phyloP scores from a whole-genome alignment of 306 rosid species.

The Vigna angularis region DNA sequence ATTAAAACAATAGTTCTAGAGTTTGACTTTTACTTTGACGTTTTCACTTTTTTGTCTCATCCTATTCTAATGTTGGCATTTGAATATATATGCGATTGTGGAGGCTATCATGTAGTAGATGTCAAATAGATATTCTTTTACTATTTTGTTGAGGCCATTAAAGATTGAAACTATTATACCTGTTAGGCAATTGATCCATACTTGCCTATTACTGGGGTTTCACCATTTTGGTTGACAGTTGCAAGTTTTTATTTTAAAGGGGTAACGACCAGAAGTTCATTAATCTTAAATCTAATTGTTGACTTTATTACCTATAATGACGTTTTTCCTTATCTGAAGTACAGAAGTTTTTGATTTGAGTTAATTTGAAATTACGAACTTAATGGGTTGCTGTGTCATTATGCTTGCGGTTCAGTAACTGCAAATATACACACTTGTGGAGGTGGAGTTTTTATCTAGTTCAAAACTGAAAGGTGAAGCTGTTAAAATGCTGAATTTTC shows the following conservation, averaged over 20 bases:
- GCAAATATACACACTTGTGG: background rate
- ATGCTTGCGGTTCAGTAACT: background rate
- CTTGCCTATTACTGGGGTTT: background rate
- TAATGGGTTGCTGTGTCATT: background rate
- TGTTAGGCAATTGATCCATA: background rate
- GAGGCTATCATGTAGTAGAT: constrained; percentile 1
- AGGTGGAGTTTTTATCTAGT: background rate
- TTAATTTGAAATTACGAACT: background rate
- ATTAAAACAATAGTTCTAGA: background rate
- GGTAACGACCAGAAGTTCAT: background rate
- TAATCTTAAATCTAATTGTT: background rate
- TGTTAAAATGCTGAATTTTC: background rate
- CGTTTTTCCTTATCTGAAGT: background rate
- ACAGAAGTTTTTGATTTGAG: background rate
- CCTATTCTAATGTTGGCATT: background rate
- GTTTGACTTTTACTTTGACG: background rate
- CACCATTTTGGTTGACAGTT: background rate
- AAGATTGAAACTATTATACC: background rate
- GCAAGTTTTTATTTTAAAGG: background rate
- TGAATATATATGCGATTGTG: background rate
- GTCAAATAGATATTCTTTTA: too few species aligned
- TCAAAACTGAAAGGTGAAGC: constrained; percentile 18
- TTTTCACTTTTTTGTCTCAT: background rate
- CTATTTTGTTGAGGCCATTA: background rate
- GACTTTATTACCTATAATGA: background rate